A percentile compares a stretch with the other conserved stretches of the same genome.
phyloP scores from a whole-genome alignment of 2,329 filamentous ascomycete species.

The Monosporascus sp. region DNA sequence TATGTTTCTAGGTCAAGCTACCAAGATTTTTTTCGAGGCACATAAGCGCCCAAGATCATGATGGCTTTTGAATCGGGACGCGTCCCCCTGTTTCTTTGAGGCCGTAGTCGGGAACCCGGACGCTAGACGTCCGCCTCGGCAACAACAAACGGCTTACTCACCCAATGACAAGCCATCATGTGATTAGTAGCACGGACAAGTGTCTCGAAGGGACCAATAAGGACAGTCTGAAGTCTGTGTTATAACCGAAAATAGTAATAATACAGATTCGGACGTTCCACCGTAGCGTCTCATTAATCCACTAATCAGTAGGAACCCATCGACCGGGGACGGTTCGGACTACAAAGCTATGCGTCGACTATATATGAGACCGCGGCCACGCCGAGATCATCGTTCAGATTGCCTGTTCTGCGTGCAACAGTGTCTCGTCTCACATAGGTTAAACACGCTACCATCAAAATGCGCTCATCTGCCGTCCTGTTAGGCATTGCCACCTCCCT shows the following conservation, averaged over 20 bases:
- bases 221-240: not conserved
- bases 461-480: slow-evolving; percentile 7
- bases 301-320: not conserved
- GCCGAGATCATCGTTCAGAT: not conserved
- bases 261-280: not conserved
- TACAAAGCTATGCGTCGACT: not conserved
- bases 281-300: not conserved
- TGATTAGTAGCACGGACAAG: not conserved
- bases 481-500: slow-evolving; percentile 11
- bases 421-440: not conserved
- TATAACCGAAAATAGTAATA: not conserved
- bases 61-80: too few relatives aligned
- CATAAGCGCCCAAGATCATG: too few relatives aligned
- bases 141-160: slow-evolving; percentile 1
- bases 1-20: too few relatives aligned
- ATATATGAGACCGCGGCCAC: not conserved
- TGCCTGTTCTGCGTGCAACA: not conserved
- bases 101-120: slow-evolving; percentile 6
- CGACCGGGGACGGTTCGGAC: not conserved
- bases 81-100: not conserved
- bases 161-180: slow-evolving; percentile 6
- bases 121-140: slow-evolving; percentile 14
- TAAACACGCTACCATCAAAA: slow-evolving; percentile 7
- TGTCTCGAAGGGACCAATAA: slow-evolving; percentile 9
- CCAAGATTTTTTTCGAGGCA: too few relatives aligned